Evolutionary conservation across 805 yeast genomes (phyloP).

Genomic region (Candida piceae): DNA sequence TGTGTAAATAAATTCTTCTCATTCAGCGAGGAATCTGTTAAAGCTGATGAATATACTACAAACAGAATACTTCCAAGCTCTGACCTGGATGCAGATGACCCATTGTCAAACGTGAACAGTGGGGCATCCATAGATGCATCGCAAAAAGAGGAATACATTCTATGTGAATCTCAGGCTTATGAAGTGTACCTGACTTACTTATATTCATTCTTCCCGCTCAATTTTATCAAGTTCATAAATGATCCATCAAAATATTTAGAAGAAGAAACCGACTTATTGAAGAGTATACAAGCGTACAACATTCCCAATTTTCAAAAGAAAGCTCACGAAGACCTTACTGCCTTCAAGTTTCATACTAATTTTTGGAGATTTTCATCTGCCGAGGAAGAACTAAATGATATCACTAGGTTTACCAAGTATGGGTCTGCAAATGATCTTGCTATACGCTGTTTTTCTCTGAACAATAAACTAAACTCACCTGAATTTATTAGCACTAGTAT

Average conservation of each 20-base stretch:
- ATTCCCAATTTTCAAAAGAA: constrained; percentile 21
- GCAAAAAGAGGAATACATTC: background rate
- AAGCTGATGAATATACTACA: too few relatives aligned
- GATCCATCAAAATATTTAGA: constrained; percentile 38
- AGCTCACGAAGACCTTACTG: constrained; percentile 27
- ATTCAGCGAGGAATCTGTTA: too few relatives aligned
- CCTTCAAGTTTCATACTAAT: constrained; percentile 46
- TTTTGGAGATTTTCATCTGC: constrained; percentile 31
- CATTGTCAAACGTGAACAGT: background rate
- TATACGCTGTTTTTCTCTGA: constrained; percentile 1
- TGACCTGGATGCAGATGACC: constrained; percentile 16
- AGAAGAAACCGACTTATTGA: constrained; percentile 14
- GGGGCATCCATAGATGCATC: too few relatives aligned
- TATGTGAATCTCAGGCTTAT: background rate
- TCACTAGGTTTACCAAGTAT: constrained; percentile 24
- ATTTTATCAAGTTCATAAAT: constrained; percentile 38
- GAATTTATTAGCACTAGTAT: background rate
- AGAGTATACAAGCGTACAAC: constrained; percentile 1
- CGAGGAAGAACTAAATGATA: constrained; percentile 30
- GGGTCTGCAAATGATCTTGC: constrained; percentile 25
- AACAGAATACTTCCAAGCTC: background rate
- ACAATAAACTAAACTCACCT: background rate
- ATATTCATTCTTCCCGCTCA: constrained; percentile 55
- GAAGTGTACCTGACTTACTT: constrained; percentile 30
- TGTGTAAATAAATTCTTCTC: too few relatives aligned